Evolutionary conservation across 805 yeast species (phyloP), one percentile per base, ranked within the genome.

Genomic region (Sugiyamaella marilandica): DNA sequence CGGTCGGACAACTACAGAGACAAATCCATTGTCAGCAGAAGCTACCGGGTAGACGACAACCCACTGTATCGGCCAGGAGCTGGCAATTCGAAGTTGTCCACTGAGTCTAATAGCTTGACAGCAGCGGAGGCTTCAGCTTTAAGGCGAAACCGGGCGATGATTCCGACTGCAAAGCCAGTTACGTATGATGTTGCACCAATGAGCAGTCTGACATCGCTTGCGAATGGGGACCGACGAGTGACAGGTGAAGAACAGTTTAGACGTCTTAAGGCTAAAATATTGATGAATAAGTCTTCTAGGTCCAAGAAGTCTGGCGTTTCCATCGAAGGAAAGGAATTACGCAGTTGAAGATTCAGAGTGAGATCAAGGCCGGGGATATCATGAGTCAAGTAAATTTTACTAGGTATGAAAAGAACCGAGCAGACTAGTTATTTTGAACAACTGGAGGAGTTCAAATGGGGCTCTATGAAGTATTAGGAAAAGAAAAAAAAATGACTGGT

Each of bases 1-100:
- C 85, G 96, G 55, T 85, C 95, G 2, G 98, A 92, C 70, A 89
- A 91, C 62, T 92, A 91, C 74, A 83, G 94, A 68, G 97, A 92
- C 70, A 83, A 87, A 71, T 76, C 81, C 56, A 84, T 92, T 55
- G 79, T 78, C 62, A 78, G 83, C 56, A 79, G 81, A 56, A 81
- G 80, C 45, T 90, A 87, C 70, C 65, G 73, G 14, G 41, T 18
- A 39, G 36, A 45, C 26, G 47, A 45, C 37, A 32, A 39, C 21
- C 43, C 43, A 5, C 43, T 39, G 21, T 39, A 39, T 39, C 13
- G 13, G 14, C 43, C 43, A 16, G 43, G 43, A 39, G 16, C 43
- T 7, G 43, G 43, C 14, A 39, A 16, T 19, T 4, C 13, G 5
- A 39, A 39, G 9, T 13, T 13, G 14, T 14, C 43, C 19, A 19